Evolutionary conservation across 2,329 filamentous ascomycete genomes (phyloP).

Genomic region (Colletotrichum cereale): DNA sequence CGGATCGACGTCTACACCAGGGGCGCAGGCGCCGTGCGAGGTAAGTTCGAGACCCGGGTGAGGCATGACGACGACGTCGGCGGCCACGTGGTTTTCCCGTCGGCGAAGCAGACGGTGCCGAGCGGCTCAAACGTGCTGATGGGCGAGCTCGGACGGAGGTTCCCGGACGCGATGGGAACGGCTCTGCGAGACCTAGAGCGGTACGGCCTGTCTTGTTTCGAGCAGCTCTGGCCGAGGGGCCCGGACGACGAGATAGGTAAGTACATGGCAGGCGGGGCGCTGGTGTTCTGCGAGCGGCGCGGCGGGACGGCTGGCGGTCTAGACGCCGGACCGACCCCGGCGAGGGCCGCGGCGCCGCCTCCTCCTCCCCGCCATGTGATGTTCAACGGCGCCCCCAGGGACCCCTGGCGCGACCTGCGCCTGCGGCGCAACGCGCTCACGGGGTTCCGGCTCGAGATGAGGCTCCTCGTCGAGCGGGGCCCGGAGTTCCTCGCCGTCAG

Average conservation of each 20-base stretch:
- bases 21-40: neutral
- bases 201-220: neutral
- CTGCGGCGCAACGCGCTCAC: conserved; percentile 16
- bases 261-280: conserved; percentile 25
- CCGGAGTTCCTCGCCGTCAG: conserved; percentile 5
- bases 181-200: conserved; percentile 19
- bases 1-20: conserved; percentile 33
- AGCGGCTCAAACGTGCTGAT: neutral
- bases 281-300: conserved; percentile 17
- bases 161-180: conserved; percentile 11
- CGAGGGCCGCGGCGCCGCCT: neutral
- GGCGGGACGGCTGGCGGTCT: neutral
- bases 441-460: conserved; percentile 7
- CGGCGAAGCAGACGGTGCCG: neutral
- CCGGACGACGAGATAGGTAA: conserved; percentile 23
- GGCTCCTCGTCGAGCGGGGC: conserved; percentile 15
- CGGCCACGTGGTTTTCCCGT: conserved; percentile 9
- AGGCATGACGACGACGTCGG: neutral
- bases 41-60: neutral
- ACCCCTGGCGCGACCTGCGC: conserved; percentile 18
- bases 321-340: neutral
- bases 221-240: conserved; percentile 9
- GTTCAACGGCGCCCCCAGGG: conserved; percentile 24
- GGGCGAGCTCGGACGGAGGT: neutral
- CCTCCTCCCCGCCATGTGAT: conserved; percentile 15